phyloP scores from a whole-genome alignment of 768 basidiomycete genomes.

The Amanita pseudoporphyria region DNA sequence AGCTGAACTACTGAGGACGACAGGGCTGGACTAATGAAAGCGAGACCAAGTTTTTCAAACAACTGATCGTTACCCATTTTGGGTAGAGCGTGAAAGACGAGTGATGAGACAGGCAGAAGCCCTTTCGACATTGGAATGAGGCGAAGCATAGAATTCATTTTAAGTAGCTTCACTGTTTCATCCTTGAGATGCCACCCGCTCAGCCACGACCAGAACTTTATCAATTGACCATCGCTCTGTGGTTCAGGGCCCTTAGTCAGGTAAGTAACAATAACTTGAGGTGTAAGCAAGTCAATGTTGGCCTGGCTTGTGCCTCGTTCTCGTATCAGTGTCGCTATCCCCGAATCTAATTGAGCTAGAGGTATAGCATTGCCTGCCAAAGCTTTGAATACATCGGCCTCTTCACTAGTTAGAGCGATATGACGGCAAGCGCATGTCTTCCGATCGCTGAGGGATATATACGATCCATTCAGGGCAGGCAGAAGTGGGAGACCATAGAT shows the following conservation, averaged over 20 bases:
- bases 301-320: conserved; percentile 15
- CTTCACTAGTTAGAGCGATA: conserved; percentile 21
- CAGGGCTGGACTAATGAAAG: conserved; percentile 24
- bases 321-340: conserved; percentile 16
- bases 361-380: conserved; percentile 16
- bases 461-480: conserved; percentile 15
- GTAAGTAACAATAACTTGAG: conserved; percentile 16
- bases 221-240: conserved; percentile 23
- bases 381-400: conserved; percentile 18
- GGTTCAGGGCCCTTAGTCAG: conserved; percentile 12
- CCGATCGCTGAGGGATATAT: not conserved
- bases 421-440: conserved; percentile 2
- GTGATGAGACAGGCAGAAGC: conserved; percentile 14
- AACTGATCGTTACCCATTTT: conserved; percentile 7
- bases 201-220: conserved; percentile 36
- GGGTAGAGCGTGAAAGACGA: conserved; percentile 19
- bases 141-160: conserved; percentile 7
- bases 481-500: conserved; percentile 29
- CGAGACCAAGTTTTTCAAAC: conserved; percentile 21
- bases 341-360: conserved; percentile 17
- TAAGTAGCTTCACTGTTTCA: not conserved
- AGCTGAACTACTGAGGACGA: conserved; percentile 12
- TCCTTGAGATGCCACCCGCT: conserved; percentile 13
- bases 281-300: conserved; percentile 22
- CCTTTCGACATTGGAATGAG: conserved; percentile 26